A percentile compares a stretch with the other conserved stretches of the same genome.
Conservation (phyloP, 148 eudicot genomes). For the Cornus suecica region DNA sequence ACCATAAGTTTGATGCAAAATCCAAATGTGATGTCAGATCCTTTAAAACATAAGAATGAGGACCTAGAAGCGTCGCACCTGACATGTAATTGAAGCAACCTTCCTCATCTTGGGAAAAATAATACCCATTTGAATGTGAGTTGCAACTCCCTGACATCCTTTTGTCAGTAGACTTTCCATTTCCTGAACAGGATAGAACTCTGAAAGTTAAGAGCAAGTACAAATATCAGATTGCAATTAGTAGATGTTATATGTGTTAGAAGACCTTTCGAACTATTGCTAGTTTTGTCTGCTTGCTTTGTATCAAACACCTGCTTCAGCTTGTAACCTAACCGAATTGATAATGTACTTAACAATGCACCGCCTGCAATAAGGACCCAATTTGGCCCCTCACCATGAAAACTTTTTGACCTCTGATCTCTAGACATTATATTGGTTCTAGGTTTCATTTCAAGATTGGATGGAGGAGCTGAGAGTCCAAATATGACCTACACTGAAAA, state of each 20-base stretch:
- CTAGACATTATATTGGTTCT: conserved; percentile 46
- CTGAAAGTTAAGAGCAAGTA: conserved; percentile 2
- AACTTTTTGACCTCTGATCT: conserved; percentile 44
- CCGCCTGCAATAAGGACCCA: conserved; percentile 92
- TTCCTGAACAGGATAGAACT: conserved; percentile 34
- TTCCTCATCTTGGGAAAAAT: conserved; percentile 58
- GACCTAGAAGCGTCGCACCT: conserved; percentile 33
- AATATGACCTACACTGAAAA: conserved; percentile 16
- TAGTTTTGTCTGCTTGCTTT: conserved; percentile 47
- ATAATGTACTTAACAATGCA: conserved; percentile 85
- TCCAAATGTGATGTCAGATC: not conserved
- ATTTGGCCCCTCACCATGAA: conserved; percentile 69
- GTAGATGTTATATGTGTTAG: not conserved
- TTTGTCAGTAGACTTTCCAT: conserved; percentile 43
- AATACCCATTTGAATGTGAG: conserved; percentile 55
- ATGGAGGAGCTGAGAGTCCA: conserved; percentile 6
- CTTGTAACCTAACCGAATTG: conserved; percentile 84
- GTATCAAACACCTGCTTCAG: conserved; percentile 78
- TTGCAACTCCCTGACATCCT: conserved; percentile 46
- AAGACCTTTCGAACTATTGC: conserved; percentile 40
- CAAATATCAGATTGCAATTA: not conserved
- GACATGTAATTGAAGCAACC: conserved; percentile 56
- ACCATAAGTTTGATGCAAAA: conserved; percentile 1
- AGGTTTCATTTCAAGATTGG: conserved; percentile 49
- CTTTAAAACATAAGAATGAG: not conserved